A percentile compares a stretch with the other conserved stretches of the same genome.
Conservation (phyloP, 345 rosid genomes). For the Boechera retrofracta region DNA sequence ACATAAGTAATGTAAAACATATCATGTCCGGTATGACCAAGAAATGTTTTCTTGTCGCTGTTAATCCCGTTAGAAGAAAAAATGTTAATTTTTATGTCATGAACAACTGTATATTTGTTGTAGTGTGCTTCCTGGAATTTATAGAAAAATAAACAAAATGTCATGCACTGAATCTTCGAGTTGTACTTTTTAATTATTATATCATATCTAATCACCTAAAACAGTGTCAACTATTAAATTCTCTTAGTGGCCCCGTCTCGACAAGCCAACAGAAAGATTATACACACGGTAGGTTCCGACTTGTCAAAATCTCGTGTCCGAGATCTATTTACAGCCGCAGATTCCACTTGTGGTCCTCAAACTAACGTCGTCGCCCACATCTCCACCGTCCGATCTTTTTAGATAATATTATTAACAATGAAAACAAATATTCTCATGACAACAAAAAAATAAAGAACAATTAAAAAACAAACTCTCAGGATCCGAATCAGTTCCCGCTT, state of each 20-base stretch:
- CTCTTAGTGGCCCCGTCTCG: slow-evolving; percentile 6
- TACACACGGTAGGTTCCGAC: slow-evolving; percentile 36
- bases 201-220: slow-evolving; percentile 26
- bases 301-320: slow-evolving; percentile 35
- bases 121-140: slow-evolving; percentile 23
- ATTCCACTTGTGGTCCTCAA: slow-evolving; percentile 39
- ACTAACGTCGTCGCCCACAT: slow-evolving; percentile 33
- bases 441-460: background rate
- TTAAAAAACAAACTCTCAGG: slow-evolving; percentile 21
- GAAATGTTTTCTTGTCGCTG: background rate
- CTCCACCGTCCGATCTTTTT: slow-evolving; percentile 33
- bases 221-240: slow-evolving; percentile 38
- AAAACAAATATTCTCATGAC: slow-evolving; percentile 5
- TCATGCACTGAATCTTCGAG: slow-evolving; percentile 36
- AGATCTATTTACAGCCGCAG: slow-evolving; percentile 54
- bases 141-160: slow-evolving; percentile 11
- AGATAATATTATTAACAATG: background rate
- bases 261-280: slow-evolving; percentile 19
- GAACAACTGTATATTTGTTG: background rate
- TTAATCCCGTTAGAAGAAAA: background rate
- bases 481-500: slow-evolving; percentile 32
- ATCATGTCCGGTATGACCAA: background rate
- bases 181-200: background rate
- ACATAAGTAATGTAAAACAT: background rate
- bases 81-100: background rate